Evolutionary conservation across 192 early-diverging fungal genomes (phyloP), one percentile per base, ranked within the genome.

Genomic region (Phlyctochytrium planicorne): DNA sequence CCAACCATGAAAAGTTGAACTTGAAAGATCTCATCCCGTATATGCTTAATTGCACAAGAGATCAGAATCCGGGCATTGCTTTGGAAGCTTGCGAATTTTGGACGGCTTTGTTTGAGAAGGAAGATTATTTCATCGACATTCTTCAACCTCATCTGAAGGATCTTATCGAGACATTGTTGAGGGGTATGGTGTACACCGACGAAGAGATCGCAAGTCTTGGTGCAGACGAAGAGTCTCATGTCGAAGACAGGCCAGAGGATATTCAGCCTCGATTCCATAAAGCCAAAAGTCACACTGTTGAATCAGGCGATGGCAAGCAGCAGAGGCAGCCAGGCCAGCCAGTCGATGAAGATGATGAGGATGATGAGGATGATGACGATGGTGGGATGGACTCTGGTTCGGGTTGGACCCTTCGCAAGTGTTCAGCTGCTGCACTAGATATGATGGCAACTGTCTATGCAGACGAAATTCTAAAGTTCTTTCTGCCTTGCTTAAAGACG

Each of bases 31-130:
- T 98, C 30, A 91, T 98, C 57, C 87, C 91, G 72, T 99, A 96
- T 76, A 98, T 99, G 92, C 83, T 99, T 10, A 91, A 88, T 75
- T 93, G 89, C 52, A 98, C 92, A n/a, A 87, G 91, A 67, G 71
- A 67, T 63, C 81, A 84, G 23, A 92, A 97, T 64, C 84, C 91
- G 24, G 81, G 87, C 32, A 87, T 98, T 55, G 96, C 96, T n/a
- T 81, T 97, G 65, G 98, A 98, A 77, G 96, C 96, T 10, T 95
- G 94, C 76, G 98, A 99, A 80, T 99, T 99, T 78, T 99, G 96
- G 96, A 75, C 97, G 34, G 89, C 91, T 37, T 94, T 98, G 84
- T 93, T 93, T 60, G 97, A 99, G 77, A 94, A 95, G 67, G 90
- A 94, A 52, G 90, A 93, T 52, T 85, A 85, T 30, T 69, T 96